Conservation (phyloP, 345 rosid genomes). For the Gossypium stocksii region DNA sequence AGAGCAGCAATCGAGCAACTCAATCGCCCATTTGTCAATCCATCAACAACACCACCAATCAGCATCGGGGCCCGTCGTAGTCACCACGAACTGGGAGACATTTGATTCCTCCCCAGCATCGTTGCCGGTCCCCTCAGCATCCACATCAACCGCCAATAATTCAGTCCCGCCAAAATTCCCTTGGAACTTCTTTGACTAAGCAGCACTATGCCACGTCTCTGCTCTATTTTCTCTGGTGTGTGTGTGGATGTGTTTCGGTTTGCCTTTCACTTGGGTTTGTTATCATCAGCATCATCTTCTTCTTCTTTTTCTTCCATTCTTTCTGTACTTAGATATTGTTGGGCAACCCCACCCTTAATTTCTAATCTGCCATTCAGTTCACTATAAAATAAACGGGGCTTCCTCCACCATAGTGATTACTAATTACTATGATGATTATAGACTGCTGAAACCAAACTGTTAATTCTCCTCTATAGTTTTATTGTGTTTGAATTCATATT, state of each 20-base stretch:
- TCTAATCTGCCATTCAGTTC: conserved; percentile 29
- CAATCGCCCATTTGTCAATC: too few relatives aligned
- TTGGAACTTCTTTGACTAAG: conserved; percentile 86
- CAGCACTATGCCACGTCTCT: conserved; percentile 11
- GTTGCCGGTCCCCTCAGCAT: conserved; percentile 37
- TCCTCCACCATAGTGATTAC: conserved; percentile 17
- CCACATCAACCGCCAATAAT: conserved; percentile 24
- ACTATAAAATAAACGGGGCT: conserved; percentile 51
- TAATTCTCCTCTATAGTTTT: background rate
- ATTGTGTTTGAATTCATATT: conserved; percentile 14
- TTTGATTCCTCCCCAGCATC: conserved; percentile 50
- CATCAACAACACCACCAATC: conserved; percentile 24
- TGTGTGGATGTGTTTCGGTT: conserved; percentile 51
- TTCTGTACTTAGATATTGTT: conserved; percentile 63
- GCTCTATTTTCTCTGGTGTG: background rate
- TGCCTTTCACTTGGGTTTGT: conserved; percentile 19
- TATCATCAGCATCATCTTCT: too few relatives aligned
- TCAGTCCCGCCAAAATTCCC: conserved; percentile 67
- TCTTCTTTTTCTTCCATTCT: conserved; percentile 39
- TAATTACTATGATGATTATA: conserved; percentile 17
- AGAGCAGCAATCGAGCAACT: conserved; percentile 21
- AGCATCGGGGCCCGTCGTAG: conserved; percentile 47
- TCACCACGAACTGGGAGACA: conserved; percentile 91
- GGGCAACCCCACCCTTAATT: conserved; percentile 24
- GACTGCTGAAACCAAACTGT: background rate